Conservation (phyloP, 805 yeast genomes). For the Candida quercuum region DNA sequence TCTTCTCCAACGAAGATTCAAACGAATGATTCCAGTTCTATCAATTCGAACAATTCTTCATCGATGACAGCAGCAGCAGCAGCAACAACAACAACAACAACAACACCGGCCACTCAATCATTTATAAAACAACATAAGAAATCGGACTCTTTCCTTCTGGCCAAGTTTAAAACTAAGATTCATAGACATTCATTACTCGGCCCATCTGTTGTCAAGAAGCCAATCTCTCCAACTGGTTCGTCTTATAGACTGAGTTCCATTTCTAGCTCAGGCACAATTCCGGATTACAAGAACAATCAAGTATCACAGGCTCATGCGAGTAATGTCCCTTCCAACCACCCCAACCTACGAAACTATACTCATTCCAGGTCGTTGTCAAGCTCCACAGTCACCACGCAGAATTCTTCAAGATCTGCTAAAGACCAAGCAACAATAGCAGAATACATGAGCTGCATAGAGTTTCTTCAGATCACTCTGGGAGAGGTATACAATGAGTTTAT, state of each 20-base stretch:
- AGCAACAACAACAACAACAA: neutral
- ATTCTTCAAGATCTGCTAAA: slow-evolving; percentile 8
- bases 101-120: too few relatives aligned
- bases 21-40: neutral
- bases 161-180: neutral
- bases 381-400: slow-evolving; percentile 1
- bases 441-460: slow-evolving; percentile 6
- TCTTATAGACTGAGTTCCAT: neutral
- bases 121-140: neutral
- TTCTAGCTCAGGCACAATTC: neutral
- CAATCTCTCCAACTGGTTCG: neutral
- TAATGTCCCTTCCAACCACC: neutral
- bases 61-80: neutral
- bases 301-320: neutral
- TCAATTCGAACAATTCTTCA: neutral
- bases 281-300: neutral
- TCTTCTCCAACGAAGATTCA: neutral
- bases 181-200: neutral
- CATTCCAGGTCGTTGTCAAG: slow-evolving; percentile 4
- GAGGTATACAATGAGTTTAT: slow-evolving; percentile 4
- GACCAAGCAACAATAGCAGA: slow-evolving; percentile 10
- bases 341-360: neutral
- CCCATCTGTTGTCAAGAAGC: neutral
- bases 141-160: neutral
- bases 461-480: slow-evolving; percentile 4